A percentile compares a stretch with the other conserved stretches of the same genome.
These are phyloP conservation scores for Metschnikowia amazonensis DNA, from an alignment of 805 yeast species.

Conservation along the genomic window DNA sequence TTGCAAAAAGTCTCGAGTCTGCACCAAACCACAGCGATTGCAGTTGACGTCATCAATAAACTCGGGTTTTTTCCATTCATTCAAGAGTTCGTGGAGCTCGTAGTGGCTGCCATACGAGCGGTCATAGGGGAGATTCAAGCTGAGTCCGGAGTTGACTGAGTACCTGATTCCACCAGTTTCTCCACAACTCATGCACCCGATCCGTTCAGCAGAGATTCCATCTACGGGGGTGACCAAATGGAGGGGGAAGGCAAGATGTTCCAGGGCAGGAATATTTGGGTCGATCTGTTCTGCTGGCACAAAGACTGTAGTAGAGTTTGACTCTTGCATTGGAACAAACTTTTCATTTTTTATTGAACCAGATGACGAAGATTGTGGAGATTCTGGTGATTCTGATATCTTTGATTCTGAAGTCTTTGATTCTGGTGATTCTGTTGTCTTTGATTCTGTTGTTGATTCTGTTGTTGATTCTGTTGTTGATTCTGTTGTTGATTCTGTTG, in stretches of 20 bases:
- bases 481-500: conserved; percentile 6
- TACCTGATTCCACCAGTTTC: conserved; percentile 90
- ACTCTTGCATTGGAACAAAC: conserved; percentile 14
- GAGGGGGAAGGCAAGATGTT: conserved; percentile 46
- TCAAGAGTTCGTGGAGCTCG: conserved; percentile 49
- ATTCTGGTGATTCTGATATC: too few species aligned
- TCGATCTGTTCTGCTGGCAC: conserved; percentile 77
- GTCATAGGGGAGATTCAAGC: conserved; percentile 60
- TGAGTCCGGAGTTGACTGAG: conserved; percentile 70
- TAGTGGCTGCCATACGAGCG: conserved; percentile 34
- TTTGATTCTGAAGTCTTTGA: too few species aligned
- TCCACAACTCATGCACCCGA: conserved; percentile 87
- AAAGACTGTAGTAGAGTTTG: conserved; percentile 42
- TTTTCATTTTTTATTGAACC: too few species aligned
- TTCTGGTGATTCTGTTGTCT: too few species aligned
- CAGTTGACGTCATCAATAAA: conserved; percentile 92
- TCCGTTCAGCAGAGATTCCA: conserved; percentile 82
- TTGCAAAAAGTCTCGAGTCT: conserved; percentile 50
- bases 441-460: neutral
- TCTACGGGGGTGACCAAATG: conserved; percentile 84
- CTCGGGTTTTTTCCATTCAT: conserved; percentile 74
- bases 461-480: neutral
- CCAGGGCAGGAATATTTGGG: conserved; percentile 52
- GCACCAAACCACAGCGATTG: conserved; percentile 79
- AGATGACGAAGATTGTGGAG: too few species aligned